These are phyloP conservation scores for Suhomyces prunicola DNA, from an alignment of 805 yeast species.

Conservation along the genomic window DNA sequence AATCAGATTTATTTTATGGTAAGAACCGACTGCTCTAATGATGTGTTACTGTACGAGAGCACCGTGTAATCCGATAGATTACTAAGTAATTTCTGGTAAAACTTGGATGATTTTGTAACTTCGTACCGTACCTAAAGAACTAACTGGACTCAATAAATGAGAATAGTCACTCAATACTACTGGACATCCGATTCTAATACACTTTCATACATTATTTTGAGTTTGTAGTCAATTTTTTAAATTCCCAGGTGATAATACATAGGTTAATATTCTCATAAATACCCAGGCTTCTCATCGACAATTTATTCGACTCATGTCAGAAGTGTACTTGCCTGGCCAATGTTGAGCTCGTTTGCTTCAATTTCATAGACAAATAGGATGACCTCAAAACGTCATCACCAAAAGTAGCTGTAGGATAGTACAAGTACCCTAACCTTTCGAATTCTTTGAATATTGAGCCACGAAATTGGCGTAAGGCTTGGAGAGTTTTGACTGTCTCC, in stretches of 20 bases:
- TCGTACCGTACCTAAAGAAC: too few species aligned
- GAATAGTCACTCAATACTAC: too few species aligned
- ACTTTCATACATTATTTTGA: too few species aligned
- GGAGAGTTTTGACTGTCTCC: slow-evolving; percentile 1
- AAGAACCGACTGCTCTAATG: too few species aligned
- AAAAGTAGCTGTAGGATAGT: slow-evolving; percentile 18
- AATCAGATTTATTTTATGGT: not conserved
- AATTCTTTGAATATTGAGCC: not conserved
- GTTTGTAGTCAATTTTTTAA: too few species aligned
- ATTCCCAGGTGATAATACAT: too few species aligned
- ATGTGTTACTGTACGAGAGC: too few species aligned
- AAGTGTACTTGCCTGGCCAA: slow-evolving; percentile 46
- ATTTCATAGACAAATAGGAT: slow-evolving; percentile 56
- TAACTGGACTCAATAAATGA: too few species aligned
- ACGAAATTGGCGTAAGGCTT: slow-evolving; percentile 7
- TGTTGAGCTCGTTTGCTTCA: slow-evolving; percentile 38
- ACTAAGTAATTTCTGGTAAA: too few species aligned
- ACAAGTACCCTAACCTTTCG: not conserved
- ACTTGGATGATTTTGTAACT: too few species aligned
- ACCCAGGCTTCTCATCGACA: not conserved
- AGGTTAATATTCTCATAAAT: not conserved
- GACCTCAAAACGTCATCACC: slow-evolving; percentile 54
- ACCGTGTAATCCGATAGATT: too few species aligned
- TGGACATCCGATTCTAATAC: too few species aligned
- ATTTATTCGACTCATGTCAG: slow-evolving; percentile 12